These are phyloP conservation scores for Penicillium sp. DNA, from an alignment of 2,329 filamentous ascomycete genomes.

Conservation along the genomic window DNA sequence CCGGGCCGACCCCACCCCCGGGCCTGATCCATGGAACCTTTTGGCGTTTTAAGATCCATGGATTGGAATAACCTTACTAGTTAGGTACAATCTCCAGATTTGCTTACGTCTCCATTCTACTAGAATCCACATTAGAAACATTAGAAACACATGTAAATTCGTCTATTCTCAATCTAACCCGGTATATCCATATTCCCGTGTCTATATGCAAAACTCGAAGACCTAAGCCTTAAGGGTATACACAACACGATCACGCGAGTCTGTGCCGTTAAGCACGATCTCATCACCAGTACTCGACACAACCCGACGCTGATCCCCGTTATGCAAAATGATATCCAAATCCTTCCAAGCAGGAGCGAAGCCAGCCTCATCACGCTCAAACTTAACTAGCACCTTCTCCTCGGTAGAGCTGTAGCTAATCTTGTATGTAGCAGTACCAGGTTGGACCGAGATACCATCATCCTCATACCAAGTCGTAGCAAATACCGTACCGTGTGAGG, in stretches of 20 bases:
- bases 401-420: slow-evolving; percentile 47
- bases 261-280: slow-evolving; percentile 29
- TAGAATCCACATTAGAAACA: too few relatives aligned
- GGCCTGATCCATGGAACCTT: too few relatives aligned
- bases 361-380: slow-evolving; percentile 40
- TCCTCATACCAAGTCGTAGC: slow-evolving; percentile 55
- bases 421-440: slow-evolving; percentile 44
- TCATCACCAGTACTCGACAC: slow-evolving; percentile 31
- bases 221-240: slow-evolving; percentile 30
- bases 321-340: slow-evolving; percentile 51
- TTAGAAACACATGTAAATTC: too few relatives aligned
- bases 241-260: slow-evolving; percentile 28
- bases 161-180: too few relatives aligned
- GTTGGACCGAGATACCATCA: slow-evolving; percentile 52
- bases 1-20: too few relatives aligned
- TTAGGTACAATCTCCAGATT: too few relatives aligned
- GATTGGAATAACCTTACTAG: too few relatives aligned
- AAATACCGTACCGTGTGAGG: slow-evolving; percentile 40
- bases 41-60: too few relatives aligned
- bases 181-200: too few relatives aligned
- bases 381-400: slow-evolving; percentile 45
- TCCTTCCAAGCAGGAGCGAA: slow-evolving; percentile 53
- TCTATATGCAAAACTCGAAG: not conserved
- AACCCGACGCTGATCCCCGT: slow-evolving; percentile 49
- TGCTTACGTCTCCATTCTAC: too few relatives aligned